Evolutionary conservation across 2,329 filamentous ascomycete species (phyloP).

Genomic region (Penicillium sp.): DNA sequence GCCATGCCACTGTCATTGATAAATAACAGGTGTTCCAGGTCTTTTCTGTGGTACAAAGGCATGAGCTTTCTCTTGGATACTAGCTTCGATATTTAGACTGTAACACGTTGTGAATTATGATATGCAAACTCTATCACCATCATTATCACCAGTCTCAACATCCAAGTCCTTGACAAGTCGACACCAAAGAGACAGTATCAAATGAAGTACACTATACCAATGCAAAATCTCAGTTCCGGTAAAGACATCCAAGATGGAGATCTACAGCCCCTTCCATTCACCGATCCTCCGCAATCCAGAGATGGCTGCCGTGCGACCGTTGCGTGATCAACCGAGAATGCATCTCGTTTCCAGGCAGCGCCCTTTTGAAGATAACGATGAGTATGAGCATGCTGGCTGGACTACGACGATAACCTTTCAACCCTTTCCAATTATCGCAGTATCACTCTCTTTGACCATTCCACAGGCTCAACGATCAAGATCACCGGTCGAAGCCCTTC

Average conservation of each 20-base stretch:
- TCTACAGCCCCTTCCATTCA: background rate
- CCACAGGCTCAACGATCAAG: background rate
- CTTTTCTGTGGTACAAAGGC: background rate
- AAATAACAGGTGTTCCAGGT: too few relatives aligned
- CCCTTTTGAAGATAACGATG: background rate
- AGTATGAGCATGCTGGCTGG: background rate
- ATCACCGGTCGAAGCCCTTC: background rate
- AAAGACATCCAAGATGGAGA: background rate
- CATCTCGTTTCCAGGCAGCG: conserved; percentile 7
- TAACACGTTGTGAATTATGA: background rate
- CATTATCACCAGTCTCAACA: background rate
- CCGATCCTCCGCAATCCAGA: background rate
- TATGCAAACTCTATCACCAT: background rate
- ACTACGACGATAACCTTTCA: background rate
- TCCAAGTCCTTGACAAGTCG: too few relatives aligned
- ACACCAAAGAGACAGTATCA: background rate
- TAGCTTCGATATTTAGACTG: background rate
- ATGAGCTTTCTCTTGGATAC: background rate
- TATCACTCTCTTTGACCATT: background rate
- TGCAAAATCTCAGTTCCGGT: too few relatives aligned
- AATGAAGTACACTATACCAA: background rate
- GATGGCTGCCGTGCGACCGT: conserved; percentile 10
- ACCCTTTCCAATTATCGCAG: background rate
- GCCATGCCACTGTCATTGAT: too few relatives aligned
- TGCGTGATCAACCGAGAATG: conserved; percentile 2